Conservation (phyloP, 345 rosid species). For the Diplotaxis tenuifolia region DNA sequence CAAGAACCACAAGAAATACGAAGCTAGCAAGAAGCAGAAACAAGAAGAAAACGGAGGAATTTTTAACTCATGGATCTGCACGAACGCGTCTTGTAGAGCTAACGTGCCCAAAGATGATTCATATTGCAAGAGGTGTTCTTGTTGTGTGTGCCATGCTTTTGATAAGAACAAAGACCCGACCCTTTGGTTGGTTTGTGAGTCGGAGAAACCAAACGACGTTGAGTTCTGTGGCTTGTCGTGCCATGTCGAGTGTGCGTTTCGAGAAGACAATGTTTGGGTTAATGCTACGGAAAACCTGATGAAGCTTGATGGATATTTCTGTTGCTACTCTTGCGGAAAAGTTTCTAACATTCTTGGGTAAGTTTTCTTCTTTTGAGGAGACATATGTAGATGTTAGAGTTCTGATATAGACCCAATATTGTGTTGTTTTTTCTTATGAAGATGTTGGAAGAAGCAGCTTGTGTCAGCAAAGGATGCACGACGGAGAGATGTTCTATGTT, state of each 20-base stretch:
- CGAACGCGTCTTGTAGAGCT: slow-evolving; percentile 41
- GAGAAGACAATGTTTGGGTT: slow-evolving; percentile 73
- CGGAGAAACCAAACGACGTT: slow-evolving; percentile 28
- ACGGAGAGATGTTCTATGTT: slow-evolving; percentile 72
- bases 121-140: slow-evolving; percentile 95
- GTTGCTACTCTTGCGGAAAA: slow-evolving; percentile 97
- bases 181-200: slow-evolving; percentile 40
- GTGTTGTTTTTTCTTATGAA: not conserved
- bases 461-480: slow-evolving; percentile 84
- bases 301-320: slow-evolving; percentile 49
- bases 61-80: slow-evolving; percentile 59
- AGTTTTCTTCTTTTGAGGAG: slow-evolving; percentile 27
- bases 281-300: slow-evolving; percentile 31
- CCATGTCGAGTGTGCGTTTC: slow-evolving; percentile 93
- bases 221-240: slow-evolving; percentile 91
- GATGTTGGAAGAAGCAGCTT: slow-evolving; percentile 93
- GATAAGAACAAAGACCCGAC: slow-evolving; percentile 70
- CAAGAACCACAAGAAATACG: slow-evolving; percentile 43
- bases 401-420: not conserved
- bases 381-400: not conserved
- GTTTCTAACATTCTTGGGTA: slow-evolving; percentile 93
- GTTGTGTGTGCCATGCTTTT: slow-evolving; percentile 83
- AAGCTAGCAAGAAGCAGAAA: slow-evolving; percentile 12
- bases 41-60: slow-evolving; percentile 27
- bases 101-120: slow-evolving; percentile 57